Conservation (phyloP, 2,329 filamentous ascomycete genomes). For the Paraphoma sp. region DNA sequence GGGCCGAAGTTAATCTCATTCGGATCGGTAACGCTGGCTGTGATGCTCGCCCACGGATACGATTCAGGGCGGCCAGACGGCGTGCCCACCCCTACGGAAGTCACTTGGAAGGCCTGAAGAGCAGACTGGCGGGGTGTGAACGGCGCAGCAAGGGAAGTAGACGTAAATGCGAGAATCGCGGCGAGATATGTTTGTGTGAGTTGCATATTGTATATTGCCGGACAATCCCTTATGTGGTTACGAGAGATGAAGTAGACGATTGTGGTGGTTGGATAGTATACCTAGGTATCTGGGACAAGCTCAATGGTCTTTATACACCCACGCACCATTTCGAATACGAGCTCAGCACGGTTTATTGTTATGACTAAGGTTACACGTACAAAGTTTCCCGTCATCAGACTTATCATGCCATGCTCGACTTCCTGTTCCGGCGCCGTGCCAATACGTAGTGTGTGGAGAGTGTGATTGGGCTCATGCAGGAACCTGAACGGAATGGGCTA, state of each 20-base stretch:
- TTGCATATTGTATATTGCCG: not conserved
- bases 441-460: too few species aligned
- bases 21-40: conserved; percentile 34
- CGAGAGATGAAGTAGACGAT: not conserved
- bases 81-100: not conserved
- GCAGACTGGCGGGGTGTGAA: conserved; percentile 14
- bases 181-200: conserved; percentile 14
- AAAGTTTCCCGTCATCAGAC: not conserved
- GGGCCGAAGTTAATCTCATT: conserved; percentile 27
- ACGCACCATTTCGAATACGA: not conserved
- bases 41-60: conserved; percentile 28
- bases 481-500: not conserved
- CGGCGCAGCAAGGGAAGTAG: conserved; percentile 11
- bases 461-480: not conserved
- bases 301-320: not conserved
- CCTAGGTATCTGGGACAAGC: not conserved
- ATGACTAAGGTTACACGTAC: too few species aligned
- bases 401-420: not conserved
- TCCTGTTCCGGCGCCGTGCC: not conserved
- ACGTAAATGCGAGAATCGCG: conserved; percentile 15
- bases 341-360: not conserved
- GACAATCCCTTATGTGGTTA: not conserved
- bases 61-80: conserved; percentile 27
- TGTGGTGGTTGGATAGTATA: not conserved
- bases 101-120: conserved; percentile 31